Base-by-base conservation (phyloP, 2,329 filamentous ascomycete genomes). In the Cercospora nicotianae region DNA sequence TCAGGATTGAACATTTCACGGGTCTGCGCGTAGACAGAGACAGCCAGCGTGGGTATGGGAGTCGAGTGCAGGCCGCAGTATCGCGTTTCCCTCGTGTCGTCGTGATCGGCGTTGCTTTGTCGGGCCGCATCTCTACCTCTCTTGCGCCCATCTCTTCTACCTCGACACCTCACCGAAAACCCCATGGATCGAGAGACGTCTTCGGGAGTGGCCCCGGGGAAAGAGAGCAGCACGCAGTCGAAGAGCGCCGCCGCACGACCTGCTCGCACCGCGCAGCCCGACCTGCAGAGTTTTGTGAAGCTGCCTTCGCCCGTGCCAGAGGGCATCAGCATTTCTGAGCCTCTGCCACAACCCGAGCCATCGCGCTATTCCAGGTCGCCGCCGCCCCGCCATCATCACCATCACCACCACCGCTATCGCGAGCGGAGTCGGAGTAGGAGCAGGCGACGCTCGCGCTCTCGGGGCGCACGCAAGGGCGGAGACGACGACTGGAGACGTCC, bases 321-420 rank as follows among this genome's bases (percentile, higher is more conserved):
- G 28, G 62, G 48, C 30, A 31, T 55, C 48, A 64, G 45, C 48
- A 57, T 64, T 33, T 64, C 66, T 58, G 45, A 67, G 45, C 57
- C 26, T 30, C 64, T 66, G 53, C 64, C 60, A 60, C 67, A 65
- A 26, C 58, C 53, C 65, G 60, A 53, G 26, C 60, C 61, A 53
- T 64, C 68, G 58, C 68, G 62, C 59, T 57, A 66, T 42, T 60
- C 30, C 61, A 64, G 58, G 53, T 65, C 69, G 55, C 63, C 66
- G 30, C 62, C 70, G 45, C 45, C 45, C 20, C 45, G 18, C 39
- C 45, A 48, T 23, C 67, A 72, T 39, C 67, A 62, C 53, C 65
- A 64, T 53, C 64, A 60, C 45, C 66, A 64, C 53, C 67, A 65
- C 58, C 58, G 48, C 13, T 64, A 68, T 33, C 65, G 69, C 67